Evolutionary conservation across 306 rosid genomes (phyloP).

Genomic region (Cucurbita pepo): DNA sequence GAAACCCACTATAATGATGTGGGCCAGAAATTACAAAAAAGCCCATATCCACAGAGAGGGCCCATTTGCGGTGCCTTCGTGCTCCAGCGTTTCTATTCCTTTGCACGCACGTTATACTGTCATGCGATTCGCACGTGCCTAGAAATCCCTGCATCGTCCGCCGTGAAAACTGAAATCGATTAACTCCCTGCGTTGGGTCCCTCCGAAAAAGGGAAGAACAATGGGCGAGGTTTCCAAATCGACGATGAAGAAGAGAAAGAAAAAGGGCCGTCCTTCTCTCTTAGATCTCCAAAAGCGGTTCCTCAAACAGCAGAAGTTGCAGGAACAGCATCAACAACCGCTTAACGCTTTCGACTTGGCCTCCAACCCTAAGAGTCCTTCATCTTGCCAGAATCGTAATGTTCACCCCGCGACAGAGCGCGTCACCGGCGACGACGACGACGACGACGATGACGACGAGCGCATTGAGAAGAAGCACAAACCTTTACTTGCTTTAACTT

Average conservation of each 20-base stretch:
- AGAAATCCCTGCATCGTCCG: not conserved
- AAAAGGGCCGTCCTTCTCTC: conserved; percentile 92
- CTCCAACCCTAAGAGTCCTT: conserved; percentile 17
- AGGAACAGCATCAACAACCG: conserved; percentile 10
- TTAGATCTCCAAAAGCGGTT: conserved; percentile 90
- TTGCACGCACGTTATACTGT: not conserved
- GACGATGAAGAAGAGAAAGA: conserved; percentile 67
- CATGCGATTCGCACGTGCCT: conserved; percentile 4
- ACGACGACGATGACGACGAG: conserved; percentile 55
- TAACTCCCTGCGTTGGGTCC: conserved; percentile 14
- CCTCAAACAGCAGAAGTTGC: conserved; percentile 38
- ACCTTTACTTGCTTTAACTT: conserved; percentile 45
- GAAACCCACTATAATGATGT: not conserved
- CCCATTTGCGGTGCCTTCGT: not conserved
- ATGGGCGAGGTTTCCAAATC: conserved; percentile 61
- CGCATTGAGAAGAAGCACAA: conserved; percentile 69
- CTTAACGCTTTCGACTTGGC: conserved; percentile 18
- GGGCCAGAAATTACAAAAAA: not conserved
- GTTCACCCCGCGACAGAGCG: conserved; percentile 4
- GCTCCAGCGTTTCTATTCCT: not conserved
- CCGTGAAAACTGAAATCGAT: conserved; percentile 4
- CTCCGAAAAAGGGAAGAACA: conserved; percentile 33
- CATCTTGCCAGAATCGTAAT: conserved; percentile 13
- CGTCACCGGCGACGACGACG: conserved; percentile 26
- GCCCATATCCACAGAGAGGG: not conserved